phyloP scores from a whole-genome alignment of 495 filamentous ascomycete genomes.

The Polyplosphaeria fusca region DNA sequence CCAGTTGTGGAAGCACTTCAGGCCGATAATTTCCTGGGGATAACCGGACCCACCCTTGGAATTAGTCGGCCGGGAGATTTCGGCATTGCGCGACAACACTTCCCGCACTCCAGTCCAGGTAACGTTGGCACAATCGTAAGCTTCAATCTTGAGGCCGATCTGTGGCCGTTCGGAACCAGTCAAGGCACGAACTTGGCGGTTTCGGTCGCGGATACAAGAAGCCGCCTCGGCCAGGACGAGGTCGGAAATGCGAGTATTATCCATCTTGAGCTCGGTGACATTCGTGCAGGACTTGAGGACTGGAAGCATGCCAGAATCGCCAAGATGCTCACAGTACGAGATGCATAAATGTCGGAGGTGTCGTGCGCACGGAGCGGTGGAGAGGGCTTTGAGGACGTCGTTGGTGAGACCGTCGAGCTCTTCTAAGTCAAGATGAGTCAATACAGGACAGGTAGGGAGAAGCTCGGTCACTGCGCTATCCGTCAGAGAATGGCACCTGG shows the following conservation, averaged over 20 bases:
- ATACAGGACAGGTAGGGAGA: conserved; percentile 65
- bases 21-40: conserved; percentile 69
- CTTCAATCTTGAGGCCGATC: conserved; percentile 70
- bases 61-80: conserved; percentile 45
- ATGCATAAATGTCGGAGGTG: conserved; percentile 76
- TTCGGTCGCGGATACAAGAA: conserved; percentile 56
- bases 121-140: conserved; percentile 85
- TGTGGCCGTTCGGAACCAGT: conserved; percentile 40
- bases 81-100: conserved; percentile 78
- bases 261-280: conserved; percentile 75
- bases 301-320: conserved; percentile 80
- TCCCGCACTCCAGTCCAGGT: conserved; percentile 92
- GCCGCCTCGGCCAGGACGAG: conserved; percentile 85
- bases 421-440: conserved; percentile 88
- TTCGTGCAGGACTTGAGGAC: conserved; percentile 70
- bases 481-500: conserved; percentile 64
- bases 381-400: conserved; percentile 63
- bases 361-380: conserved; percentile 67
- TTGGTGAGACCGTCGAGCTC: conserved; percentile 79
- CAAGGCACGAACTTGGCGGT: conserved; percentile 54
- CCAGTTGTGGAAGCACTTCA: conserved; percentile 94
- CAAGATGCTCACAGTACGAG: conserved; percentile 82
- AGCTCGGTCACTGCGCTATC: conserved; percentile 71
- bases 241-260: conserved; percentile 90
- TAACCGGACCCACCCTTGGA: conserved; percentile 43